Evolutionary conservation across 257 asterid species (phyloP), one percentile per base, ranked within the genome.

Genomic region (Nicotiana tomentosiformis): DNA sequence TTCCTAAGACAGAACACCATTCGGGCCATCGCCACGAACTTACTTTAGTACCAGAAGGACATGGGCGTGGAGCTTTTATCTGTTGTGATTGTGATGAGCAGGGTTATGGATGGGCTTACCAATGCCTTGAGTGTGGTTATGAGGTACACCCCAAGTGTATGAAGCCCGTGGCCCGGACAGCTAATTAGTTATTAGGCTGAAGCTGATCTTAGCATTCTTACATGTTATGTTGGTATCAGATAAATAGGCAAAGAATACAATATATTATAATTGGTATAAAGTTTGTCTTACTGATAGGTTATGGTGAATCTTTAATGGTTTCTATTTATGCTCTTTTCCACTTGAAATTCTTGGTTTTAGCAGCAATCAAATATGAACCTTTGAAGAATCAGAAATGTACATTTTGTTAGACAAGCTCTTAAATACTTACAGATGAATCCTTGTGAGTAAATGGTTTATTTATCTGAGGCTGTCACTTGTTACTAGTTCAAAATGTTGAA

Each of bases 21-120:
- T 29, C 74, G 0, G 93, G 93, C 29, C 98, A 93, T 58, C 43
- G 76, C 0, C 98, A 91, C 46, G 93, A 88, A 83, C 90, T 93
- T 33, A 74, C 60, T 39, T 83, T 93, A 83, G 98, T 93, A 78
- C 92, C 97, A 1, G 89, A 91, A 81, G 95, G 97, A 3, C 87
- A 29, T 1, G 95, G 97, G 8, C 95, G 97, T 6, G 97, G 97
- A 8, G 88, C 95, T 1, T 93, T 86, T 57, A 89, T 93, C 46
- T 93, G 98, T 58, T 93, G 98, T 61, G 94, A 87, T 78, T 93
- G 98, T 43, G 95, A 92, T 33, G 98, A 93, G 81, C 98, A 92
- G 66, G 98, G 97, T 82, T 88, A 88, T 23, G 95, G 98, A 11
- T 93, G 98, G 98, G 96, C 91, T 3, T 93, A 93, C 43, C 92